Conservation (phyloP, 495 filamentous ascomycete genomes). For the Terfezia claveryi region DNA sequence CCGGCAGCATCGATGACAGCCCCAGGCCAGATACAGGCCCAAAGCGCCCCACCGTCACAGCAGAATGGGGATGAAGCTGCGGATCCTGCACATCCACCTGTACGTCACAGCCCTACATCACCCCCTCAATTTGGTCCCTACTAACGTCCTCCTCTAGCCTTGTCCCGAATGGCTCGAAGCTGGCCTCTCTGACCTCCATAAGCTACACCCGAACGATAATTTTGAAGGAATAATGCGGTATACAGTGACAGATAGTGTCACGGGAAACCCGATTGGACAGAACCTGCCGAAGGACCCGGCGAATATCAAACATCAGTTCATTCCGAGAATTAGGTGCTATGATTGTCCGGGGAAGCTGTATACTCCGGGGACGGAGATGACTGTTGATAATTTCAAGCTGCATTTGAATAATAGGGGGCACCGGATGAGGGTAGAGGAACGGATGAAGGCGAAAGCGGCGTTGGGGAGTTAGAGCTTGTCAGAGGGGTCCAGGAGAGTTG, state of each 20-base stretch:
- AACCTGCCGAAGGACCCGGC: constrained; percentile 26
- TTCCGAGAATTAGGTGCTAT: constrained; percentile 68
- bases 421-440: constrained; percentile 45
- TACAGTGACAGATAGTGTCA: constrained; percentile 46
- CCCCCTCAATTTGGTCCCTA: neutral
- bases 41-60: constrained; percentile 1
- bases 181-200: constrained; percentile 40
- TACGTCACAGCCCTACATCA: too few species aligned
- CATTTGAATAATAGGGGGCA: constrained; percentile 29
- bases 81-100: too few species aligned
- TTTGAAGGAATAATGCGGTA: constrained; percentile 83
- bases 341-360: constrained; percentile 91
- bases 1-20: neutral
- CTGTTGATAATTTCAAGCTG: constrained; percentile 24
- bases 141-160: constrained; percentile 33
- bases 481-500: neutral
- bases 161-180: constrained; percentile 58
- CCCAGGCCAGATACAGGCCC: constrained; percentile 1
- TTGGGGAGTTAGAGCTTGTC: neutral
- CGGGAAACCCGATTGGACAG: constrained; percentile 27
- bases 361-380: constrained; percentile 60
- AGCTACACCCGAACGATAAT: constrained; percentile 45
- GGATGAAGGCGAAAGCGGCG: constrained; percentile 15
- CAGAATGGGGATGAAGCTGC: neutral
- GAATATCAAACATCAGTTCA: neutral